Evolutionary conservation across 306 rosid genomes (phyloP).

Genomic region (Ammopiptanthus mongolicus): DNA sequence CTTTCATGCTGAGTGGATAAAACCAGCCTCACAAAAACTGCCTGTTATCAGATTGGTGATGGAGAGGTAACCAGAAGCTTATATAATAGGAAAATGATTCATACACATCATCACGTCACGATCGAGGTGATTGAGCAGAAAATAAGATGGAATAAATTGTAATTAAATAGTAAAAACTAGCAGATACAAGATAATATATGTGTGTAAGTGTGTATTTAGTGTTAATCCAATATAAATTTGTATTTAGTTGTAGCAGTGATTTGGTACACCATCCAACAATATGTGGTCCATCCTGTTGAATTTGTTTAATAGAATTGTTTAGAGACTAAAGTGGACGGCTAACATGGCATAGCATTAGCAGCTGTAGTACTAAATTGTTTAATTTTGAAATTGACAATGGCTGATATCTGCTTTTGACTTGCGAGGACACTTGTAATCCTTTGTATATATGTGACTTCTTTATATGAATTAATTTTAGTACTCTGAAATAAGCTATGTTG

Average conservation of each 20-base stretch:
- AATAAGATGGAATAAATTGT: no score
- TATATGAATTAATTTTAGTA: no score
- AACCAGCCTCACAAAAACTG: not conserved
- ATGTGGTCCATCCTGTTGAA: not conserved
- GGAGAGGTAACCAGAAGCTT: not conserved
- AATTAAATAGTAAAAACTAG: no score
- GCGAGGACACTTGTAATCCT: constrained; percentile 6
- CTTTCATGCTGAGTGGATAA: constrained; percentile 10
- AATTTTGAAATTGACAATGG: not conserved
- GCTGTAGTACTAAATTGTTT: not conserved
- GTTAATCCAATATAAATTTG: not conserved
- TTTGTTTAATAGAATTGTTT: not conserved
- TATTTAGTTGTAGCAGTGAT: not conserved
- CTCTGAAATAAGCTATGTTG: no score
- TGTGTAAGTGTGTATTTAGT: no score
- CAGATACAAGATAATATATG: no score
- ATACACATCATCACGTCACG: no score
- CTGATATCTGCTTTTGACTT: not conserved
- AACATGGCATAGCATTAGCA: not conserved
- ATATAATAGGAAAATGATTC: not conserved
- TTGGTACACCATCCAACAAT: not conserved
- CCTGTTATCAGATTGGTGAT: constrained; percentile 9
- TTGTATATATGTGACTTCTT: not conserved
- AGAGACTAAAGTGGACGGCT: not conserved
- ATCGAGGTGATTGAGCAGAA: no score